Evolutionary conservation across 2,329 filamentous ascomycete genomes (phyloP), one percentile per base, ranked within the genome.

Genomic region (Fusarium odoratissimum): DNA sequence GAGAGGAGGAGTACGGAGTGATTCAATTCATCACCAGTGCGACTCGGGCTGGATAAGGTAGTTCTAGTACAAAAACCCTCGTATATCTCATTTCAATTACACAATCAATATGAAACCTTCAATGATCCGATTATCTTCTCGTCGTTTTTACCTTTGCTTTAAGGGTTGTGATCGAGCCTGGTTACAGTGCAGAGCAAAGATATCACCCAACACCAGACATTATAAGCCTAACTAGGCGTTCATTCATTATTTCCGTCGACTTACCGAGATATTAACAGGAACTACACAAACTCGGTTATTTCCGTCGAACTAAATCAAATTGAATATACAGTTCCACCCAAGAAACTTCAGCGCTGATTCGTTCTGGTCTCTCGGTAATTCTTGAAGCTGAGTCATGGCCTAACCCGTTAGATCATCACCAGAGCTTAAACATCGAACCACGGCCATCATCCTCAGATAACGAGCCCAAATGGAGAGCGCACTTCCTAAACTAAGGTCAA

Each of bases 381-480:
- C 19, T 37, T 8, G 9, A 37, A 37, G 65, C 66, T 66, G 69
- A 64, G 67, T 69, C 58, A 69, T 44, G 21, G 19, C 10, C 45
- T 40, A 25, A 33, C 35, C 44, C 21, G 49, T 60, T n/a, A 19
- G 33, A 51, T 40, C 57, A 64, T 35, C 45, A 51, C 28, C 45
- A 56, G 28, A 35, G 46, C 40, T 44, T 44, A 33, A 44, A 31
- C 49, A 71, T 73, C 70, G 70, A 67, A 73, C 70, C 70, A 73
- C 52, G 42, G 38, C 28, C 65, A 65, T 49, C 46, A 48, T 49
- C 35, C 33, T 61, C 31, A 55, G n/a, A 49, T 58, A 60, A 40
- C 33, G 21, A 40, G 42, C 38, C 49, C 57, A 54, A 49, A 80
- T 80, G 79, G 75, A 79, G 52, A 69, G 68, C 35, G 72, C 65